Percentiles rank a stretch among this genome's conserved stretches.
phyloP scores from a whole-genome alignment of 2,329 filamentous ascomycete genomes.

The Curvularia sp. region DNA sequence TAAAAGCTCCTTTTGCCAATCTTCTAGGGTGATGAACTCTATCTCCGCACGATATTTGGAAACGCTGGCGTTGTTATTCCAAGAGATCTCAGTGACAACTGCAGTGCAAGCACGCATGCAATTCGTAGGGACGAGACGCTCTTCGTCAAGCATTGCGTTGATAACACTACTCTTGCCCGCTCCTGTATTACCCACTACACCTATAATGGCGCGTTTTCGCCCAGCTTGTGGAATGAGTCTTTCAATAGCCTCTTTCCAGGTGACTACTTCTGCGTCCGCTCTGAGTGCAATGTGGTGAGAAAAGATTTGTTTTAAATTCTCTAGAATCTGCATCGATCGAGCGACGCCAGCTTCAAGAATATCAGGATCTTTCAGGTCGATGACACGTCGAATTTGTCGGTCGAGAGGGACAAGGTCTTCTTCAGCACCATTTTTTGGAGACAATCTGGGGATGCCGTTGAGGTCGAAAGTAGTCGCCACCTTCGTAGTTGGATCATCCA shows the following conservation, averaged over 20 bases:
- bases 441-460: not conserved
- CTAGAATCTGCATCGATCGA: slow-evolving; percentile 48
- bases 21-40: slow-evolving; percentile 61
- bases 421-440: too few relatives aligned
- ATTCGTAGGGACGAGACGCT: slow-evolving; percentile 62
- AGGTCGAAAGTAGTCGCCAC: too few relatives aligned
- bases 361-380: slow-evolving; percentile 40
- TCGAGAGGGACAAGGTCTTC: slow-evolving; percentile 20
- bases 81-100: slow-evolving; percentile 66
- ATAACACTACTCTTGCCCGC: slow-evolving; percentile 69
- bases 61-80: slow-evolving; percentile 56
- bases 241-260: slow-evolving; percentile 53
- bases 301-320: slow-evolving; percentile 45
- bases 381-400: slow-evolving; percentile 41
- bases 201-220: too few relatives aligned
- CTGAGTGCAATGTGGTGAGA: slow-evolving; percentile 17
- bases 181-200: slow-evolving; percentile 67
- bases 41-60: slow-evolving; percentile 62
- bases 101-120: slow-evolving; percentile 69
- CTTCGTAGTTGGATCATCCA: not conserved
- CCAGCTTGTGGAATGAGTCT: too few relatives aligned
- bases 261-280: slow-evolving; percentile 39
- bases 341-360: slow-evolving; percentile 52
- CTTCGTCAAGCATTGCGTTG: slow-evolving; percentile 68
- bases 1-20: slow-evolving; percentile 62